These are phyloP conservation scores for Fusarium sp. DNA, from an alignment of 2,329 filamentous ascomycete genomes.

Conservation along the genomic window DNA sequence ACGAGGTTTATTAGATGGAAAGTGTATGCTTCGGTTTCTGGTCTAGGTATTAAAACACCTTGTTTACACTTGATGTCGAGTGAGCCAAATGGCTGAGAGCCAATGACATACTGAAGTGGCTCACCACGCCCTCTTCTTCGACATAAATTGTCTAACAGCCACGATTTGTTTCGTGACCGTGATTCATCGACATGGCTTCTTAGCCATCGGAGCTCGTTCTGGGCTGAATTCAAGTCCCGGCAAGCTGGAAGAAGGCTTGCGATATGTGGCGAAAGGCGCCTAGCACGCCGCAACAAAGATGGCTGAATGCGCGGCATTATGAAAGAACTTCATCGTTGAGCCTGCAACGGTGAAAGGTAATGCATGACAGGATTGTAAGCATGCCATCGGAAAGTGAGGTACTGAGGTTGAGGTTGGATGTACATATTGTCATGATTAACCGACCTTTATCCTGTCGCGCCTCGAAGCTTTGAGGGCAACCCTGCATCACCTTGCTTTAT, in stretches of 20 bases:
- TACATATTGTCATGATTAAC: slow-evolving; percentile 31
- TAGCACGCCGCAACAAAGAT: slow-evolving; percentile 63
- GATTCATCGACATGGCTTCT: slow-evolving; percentile 62
- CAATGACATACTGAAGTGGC: slow-evolving; percentile 90
- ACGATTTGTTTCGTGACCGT: slow-evolving; percentile 8
- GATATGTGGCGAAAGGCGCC: slow-evolving; percentile 63
- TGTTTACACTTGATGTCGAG: slow-evolving; percentile 79
- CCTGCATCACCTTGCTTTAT: slow-evolving; percentile 24
- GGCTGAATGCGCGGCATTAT: slow-evolving; percentile 72
- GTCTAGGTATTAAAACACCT: slow-evolving; percentile 87
- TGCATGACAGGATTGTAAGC: background rate
- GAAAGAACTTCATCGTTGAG: slow-evolving; percentile 17
- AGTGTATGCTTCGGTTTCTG: slow-evolving; percentile 77
- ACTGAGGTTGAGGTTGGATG: background rate
- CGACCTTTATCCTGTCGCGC: slow-evolving; percentile 43
- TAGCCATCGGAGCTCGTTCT: slow-evolving; percentile 79
- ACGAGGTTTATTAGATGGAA: slow-evolving; percentile 62
- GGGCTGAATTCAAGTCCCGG: slow-evolving; percentile 68
- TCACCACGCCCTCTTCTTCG: slow-evolving; percentile 65
- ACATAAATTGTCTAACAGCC: slow-evolving; percentile 54
- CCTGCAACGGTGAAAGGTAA: slow-evolving; percentile 1
- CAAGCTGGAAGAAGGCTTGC: slow-evolving; percentile 70
- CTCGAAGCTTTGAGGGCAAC: slow-evolving; percentile 15
- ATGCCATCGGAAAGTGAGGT: background rate
- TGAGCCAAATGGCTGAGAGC: slow-evolving; percentile 86